These are phyloP conservation scores for Macaranga tanarius DNA, from an alignment of 441 rosid genomes.

Conservation along the genomic window DNA sequence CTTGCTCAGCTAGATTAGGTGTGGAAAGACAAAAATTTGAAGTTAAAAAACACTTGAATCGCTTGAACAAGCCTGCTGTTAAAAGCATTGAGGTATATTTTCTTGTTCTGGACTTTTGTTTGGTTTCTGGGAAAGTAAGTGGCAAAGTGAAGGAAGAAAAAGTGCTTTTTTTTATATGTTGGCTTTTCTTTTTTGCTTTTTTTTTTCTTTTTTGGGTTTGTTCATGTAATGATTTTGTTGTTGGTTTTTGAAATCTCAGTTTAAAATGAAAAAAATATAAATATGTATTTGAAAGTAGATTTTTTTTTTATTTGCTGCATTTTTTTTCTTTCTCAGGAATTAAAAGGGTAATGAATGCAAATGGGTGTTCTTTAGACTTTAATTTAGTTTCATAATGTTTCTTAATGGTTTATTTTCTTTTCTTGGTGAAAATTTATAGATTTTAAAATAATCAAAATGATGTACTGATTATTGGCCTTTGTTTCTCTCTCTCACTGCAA, in stretches of 20 bases:
- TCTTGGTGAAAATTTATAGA: background rate
- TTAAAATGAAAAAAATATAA: no score
- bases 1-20: conserved; percentile 57
- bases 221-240: background rate
- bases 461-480: conserved; percentile 23
- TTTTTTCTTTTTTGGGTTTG: background rate
- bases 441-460: conserved; percentile 20
- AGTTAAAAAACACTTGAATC: conserved; percentile 79
- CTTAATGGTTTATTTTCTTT: background rate
- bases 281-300: no score
- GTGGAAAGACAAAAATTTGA: conserved; percentile 65
- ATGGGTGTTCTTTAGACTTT: background rate
- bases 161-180: conserved; percentile 6
- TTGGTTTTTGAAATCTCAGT: conserved; percentile 2
- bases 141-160: conserved; percentile 17
- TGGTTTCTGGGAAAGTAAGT: conserved; percentile 35
- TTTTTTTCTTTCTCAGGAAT: background rate
- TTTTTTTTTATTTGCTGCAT: conserved; percentile 1
- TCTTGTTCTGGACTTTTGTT: conserved; percentile 20
- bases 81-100: conserved; percentile 71
- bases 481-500: conserved; percentile 25
- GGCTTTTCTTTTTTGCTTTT: background rate
- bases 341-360: conserved; percentile 16
- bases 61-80: conserved; percentile 79
- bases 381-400: background rate